Evolutionary conservation across 169 alveolate species (phyloP).

Genomic region (Cryptosporidium xiaoi): DNA sequence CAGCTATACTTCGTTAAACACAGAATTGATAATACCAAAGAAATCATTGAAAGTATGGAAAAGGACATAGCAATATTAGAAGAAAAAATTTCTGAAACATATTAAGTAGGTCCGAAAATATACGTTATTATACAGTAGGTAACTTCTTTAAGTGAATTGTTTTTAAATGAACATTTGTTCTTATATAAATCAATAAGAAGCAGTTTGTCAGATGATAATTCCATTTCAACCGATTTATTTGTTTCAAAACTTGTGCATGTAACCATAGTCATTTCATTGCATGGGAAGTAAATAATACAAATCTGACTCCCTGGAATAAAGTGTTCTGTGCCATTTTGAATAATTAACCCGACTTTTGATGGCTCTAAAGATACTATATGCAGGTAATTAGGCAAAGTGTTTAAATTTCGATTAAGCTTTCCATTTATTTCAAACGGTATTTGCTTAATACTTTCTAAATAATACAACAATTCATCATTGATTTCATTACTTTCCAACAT

Average conservation of each 20-base stretch:
- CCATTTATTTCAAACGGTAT: slow-evolving; percentile 48
- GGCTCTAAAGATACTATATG: slow-evolving; percentile 27
- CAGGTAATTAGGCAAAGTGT: slow-evolving; percentile 11
- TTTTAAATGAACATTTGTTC: slow-evolving; percentile 36
- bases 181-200: slow-evolving; percentile 20
- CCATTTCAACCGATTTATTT: slow-evolving; percentile 28
- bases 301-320: slow-evolving; percentile 64
- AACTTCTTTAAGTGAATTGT: slow-evolving; percentile 9
- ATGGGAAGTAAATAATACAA: slow-evolving; percentile 36
- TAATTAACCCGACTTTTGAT: not conserved
- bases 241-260: slow-evolving; percentile 21
- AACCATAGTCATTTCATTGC: not conserved
- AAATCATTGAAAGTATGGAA: slow-evolving; percentile 60
- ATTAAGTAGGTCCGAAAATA: slow-evolving; percentile 60
- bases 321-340: slow-evolving; percentile 13
- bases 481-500: slow-evolving; percentile 26
- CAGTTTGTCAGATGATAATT: slow-evolving; percentile 40
- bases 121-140: slow-evolving; percentile 61
- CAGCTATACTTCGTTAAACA: slow-evolving; percentile 45
- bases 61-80: slow-evolving; percentile 48
- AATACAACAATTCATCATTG: slow-evolving; percentile 29
- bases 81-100: slow-evolving; percentile 55
- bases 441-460: slow-evolving; percentile 3
- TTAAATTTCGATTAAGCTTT: slow-evolving; percentile 16
- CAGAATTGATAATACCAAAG: slow-evolving; percentile 56